Base-by-base conservation (phyloP, 2,329 filamentous ascomycete genomes). In the Fusarium phyllophilum region DNA sequence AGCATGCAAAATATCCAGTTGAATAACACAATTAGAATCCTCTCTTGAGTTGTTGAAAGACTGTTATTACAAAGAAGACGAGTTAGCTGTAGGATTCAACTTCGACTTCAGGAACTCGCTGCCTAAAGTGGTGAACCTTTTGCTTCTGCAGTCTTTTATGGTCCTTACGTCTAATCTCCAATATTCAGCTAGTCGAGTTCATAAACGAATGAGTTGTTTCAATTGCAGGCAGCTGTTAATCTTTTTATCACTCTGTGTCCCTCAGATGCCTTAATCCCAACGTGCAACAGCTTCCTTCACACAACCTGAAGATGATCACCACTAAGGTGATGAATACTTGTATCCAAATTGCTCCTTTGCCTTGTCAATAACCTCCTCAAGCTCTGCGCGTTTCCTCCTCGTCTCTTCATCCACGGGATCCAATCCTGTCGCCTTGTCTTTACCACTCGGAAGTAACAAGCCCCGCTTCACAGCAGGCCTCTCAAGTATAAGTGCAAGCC, bases 381-480 rank as follows among this genome's bases (percentile, higher is more conserved):
- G 49, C 77, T 82, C 81, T 58, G 51, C 70, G 17, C 75, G 69
- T 26, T 69, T 70, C 49, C 70, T 72, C 24, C 41, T 73, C 0
- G 74, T 65, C 66, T 75, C 72, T 24, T 76, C 74, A 22, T 71
- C 75, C 3, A 74, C 67, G 15, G 74, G 72, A 33, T 74, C 73
- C 38, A 78, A 22, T 10, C 66, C 70, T 26, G 52, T 72, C n/a
- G 66, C 62, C 52, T 48, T 73, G 11, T 64, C 46, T 34, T 68
- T 57, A 18, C 83, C 86, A 22, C 87, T 85, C 3, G 93, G 93
- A 9, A 95, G 88, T 81, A 94, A 86, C 64, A 90, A 85, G 11
- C 93, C 94, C 82, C 91, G 93, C 82, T 94, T 89, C 14, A 95
- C 87, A 4, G 86, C 93, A 0, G 91, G 90, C 4, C 94, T 87